These are phyloP conservation scores for Cutaneotrichosporon arboriforme DNA, from an alignment of 1,284 basidiomycete species.

Conservation along the genomic window DNA sequence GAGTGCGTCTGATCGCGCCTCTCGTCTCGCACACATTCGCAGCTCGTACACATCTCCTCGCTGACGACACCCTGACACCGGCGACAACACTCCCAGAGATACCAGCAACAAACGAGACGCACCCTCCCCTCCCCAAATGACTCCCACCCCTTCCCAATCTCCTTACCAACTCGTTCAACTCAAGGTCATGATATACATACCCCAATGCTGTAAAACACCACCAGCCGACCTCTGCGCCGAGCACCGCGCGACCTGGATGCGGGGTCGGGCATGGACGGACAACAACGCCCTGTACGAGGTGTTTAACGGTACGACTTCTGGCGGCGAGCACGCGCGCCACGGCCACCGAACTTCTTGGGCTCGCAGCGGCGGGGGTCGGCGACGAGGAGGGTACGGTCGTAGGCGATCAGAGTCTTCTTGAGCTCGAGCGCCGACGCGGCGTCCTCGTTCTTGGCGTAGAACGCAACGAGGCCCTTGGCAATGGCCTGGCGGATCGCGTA, in stretches of 20 bases:
- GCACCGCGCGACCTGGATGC: slow-evolving; percentile 15
- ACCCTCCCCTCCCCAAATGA: neutral
- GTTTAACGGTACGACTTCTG: slow-evolving; percentile 95
- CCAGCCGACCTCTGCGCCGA: slow-evolving; percentile 9
- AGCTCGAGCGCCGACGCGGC: slow-evolving; percentile 93
- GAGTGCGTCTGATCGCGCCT: too few species aligned
- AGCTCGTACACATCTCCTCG: too few species aligned
- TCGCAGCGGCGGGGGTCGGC: slow-evolving; percentile 99
- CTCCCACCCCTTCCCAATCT: neutral
- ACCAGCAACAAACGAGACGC: too few species aligned
- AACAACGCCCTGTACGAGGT: slow-evolving; percentile 7
- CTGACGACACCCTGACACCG: too few species aligned
- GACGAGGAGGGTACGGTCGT: slow-evolving; percentile 91
- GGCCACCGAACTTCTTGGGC: slow-evolving; percentile 98
- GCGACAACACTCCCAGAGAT: too few species aligned
- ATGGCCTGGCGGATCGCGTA: slow-evolving; percentile 99
- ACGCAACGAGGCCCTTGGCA: slow-evolving; percentile 91
- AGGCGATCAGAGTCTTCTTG: slow-evolving; percentile 92
- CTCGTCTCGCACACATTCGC: too few species aligned
- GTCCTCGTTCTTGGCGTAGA: slow-evolving; percentile 98
- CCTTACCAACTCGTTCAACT: neutral
- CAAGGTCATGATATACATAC: slow-evolving; percentile 26
- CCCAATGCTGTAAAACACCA: slow-evolving; percentile 22
- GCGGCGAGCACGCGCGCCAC: slow-evolving; percentile 90
- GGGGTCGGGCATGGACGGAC: slow-evolving; percentile 1